Base-by-base conservation (phyloP, 805 yeast species). In the Scheffersomyces spartinae region DNA sequence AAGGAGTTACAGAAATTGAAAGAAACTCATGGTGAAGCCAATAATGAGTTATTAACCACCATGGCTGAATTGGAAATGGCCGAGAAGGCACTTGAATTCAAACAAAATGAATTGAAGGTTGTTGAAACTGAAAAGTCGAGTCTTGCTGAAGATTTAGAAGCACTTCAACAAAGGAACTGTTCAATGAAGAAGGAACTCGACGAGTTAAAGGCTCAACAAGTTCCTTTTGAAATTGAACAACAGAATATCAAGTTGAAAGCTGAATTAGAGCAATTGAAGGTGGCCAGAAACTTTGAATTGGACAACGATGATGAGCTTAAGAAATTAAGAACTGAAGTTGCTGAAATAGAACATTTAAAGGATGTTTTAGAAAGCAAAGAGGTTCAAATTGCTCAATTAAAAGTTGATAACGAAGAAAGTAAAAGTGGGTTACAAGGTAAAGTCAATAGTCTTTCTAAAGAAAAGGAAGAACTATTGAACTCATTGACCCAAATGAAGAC, bases 71-170 rank as follows among this genome's bases (percentile, higher is more conserved):
- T 17, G 14, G 12, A 17, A 15, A 12, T 5, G 4, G 9, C 12
- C 8, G 13, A 9, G 8, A 12, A 24, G 22, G 25, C 24, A 22
- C 9, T 23, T 20, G 31, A 31, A 20, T 12, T 20, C n/a, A 20
- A 17, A n/a, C 17, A 18, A 10, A 15, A 24, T 7, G 10, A 15
- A n/a, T n/a, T n/a, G n/a, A n/a, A n/a, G n/a, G n/a, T n/a, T n/a
- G n/a, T n/a, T n/a, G n/a, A n/a, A n/a, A n/a, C n/a, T n/a, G n/a
- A n/a, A n/a, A n/a, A n/a, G n/a, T n/a, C n/a, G n/a, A n/a, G n/a
- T 7, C 9, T n/a, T 13, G 21, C 9, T 21, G 11, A n/a, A 8
- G 11, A 17, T n/a, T 9, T 17, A 6, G 21, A 30, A n/a, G 8
- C 21, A 10, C 20, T 26, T 15, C 23, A 27, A 13, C 14, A 18